Conservation (phyloP, 345 rosid species). For the Diplotaxis tenuifolia region DNA sequence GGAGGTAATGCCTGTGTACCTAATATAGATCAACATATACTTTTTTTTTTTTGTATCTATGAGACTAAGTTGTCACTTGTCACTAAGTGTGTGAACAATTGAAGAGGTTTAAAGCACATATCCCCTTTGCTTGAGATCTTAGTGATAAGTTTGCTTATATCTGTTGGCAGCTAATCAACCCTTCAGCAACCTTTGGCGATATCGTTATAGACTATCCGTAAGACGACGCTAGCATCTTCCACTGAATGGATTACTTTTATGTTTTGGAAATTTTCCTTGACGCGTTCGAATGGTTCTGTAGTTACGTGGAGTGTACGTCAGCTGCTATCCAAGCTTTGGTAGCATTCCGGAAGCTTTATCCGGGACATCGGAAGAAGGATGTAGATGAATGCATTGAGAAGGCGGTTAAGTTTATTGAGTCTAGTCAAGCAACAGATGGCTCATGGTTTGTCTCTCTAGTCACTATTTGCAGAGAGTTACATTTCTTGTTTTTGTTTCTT, state of each 20-base stretch:
- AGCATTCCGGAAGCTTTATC: slow-evolving; percentile 61
- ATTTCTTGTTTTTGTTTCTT: background rate
- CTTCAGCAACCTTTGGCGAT: slow-evolving; percentile 98
- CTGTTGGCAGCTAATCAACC: slow-evolving; percentile 67
- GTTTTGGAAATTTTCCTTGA: slow-evolving; percentile 17
- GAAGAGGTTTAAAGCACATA: background rate
- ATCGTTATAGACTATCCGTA: slow-evolving; percentile 95
- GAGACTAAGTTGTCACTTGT: background rate
- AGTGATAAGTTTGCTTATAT: slow-evolving; percentile 11
- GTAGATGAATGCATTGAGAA: slow-evolving; percentile 64
- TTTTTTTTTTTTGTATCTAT: background rate
- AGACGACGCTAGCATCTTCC: slow-evolving; percentile 45
- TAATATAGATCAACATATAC: slow-evolving; percentile 1
- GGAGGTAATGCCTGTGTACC: slow-evolving; percentile 58
- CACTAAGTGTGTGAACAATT: background rate
- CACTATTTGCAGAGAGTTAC: background rate
- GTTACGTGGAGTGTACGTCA: slow-evolving; percentile 92
- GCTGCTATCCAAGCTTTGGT: slow-evolving; percentile 87
- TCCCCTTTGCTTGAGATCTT: background rate
- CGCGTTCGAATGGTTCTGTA: slow-evolving; percentile 32
- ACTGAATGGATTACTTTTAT: slow-evolving; percentile 5
- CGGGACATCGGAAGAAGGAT: slow-evolving; percentile 74
- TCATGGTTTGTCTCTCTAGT: slow-evolving; percentile 72
- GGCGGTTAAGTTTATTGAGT: slow-evolving; percentile 63
- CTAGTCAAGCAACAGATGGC: slow-evolving; percentile 74